These are phyloP conservation scores for Pyronema omphalodes DNA, from an alignment of 495 filamentous ascomycete genomes.

Conservation along the genomic window DNA sequence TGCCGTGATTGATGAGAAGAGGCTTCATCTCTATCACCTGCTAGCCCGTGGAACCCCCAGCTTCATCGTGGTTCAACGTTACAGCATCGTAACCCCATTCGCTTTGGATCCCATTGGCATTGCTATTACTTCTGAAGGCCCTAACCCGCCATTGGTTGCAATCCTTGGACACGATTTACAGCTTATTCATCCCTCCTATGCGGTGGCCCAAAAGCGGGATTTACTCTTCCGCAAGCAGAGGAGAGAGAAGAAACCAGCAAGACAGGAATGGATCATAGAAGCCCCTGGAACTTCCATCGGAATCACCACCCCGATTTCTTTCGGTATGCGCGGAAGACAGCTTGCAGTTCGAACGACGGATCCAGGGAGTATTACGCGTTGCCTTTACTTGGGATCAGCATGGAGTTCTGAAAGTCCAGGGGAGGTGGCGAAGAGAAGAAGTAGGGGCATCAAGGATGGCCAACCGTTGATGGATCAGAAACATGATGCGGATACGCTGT, in stretches of 20 bases:
- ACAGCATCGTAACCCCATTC: conserved; percentile 10
- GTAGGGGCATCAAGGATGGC: conserved; percentile 10
- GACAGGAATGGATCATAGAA: conserved; percentile 12
- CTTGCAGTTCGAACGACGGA: conserved; percentile 9
- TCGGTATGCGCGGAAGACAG: conserved; percentile 14
- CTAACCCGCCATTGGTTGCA: conserved; percentile 13
- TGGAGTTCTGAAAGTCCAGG: conserved; percentile 17
- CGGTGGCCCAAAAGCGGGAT: conserved; percentile 16
- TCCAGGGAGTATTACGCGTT: conserved; percentile 4
- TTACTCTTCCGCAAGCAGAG: conserved; percentile 14
- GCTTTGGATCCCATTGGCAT: conserved; percentile 13
- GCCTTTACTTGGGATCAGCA: conserved; percentile 12
- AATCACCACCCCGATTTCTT: conserved; percentile 12
- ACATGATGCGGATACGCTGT: conserved; percentile 11
- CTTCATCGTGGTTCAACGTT: conserved; percentile 15
- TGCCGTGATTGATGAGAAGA: conserved; percentile 12
- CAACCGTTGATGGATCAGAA: conserved; percentile 6
- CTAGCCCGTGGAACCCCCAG: conserved; percentile 15
- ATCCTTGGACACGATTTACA: conserved; percentile 15
- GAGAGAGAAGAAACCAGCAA: conserved; percentile 7
- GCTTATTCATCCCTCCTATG: conserved; percentile 19
- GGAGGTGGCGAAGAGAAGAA: conserved; percentile 9
- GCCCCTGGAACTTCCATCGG: conserved; percentile 10
- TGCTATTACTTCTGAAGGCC: conserved; percentile 13
- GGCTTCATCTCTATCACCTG: conserved; percentile 14